Base-by-base conservation (phyloP, 2,329 filamentous ascomycete genomes). In the Helotiales sp. region DNA sequence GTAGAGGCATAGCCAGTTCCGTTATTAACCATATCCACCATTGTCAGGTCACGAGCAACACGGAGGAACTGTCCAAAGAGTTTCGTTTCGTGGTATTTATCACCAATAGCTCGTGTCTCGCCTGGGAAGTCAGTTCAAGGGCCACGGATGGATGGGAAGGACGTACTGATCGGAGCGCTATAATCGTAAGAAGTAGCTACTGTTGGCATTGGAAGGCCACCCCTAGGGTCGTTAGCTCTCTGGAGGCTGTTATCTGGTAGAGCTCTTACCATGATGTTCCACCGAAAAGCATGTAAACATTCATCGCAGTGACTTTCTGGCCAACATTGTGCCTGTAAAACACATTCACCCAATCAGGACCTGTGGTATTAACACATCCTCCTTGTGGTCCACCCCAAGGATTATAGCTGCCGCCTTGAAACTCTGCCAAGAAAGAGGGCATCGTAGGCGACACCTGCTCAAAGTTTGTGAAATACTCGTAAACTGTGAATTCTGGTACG, bases 151-250 rank as follows among this genome's bases (percentile, higher is more conserved):
- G 15, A 30, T 3, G 6, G 24, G 29, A 42, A n/a, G 12, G 22
- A 49, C 55, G 44, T 19, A 64, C 63, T 62, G 15, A 87, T 83
- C 0, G 84, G 83, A 3, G 82, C 80, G 5, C 80, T 83, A 67
- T 87, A 87, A 67, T 87, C 85, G 62, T 87, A 87, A 30, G 81
- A 85, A 2, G 80, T 82, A 1, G 79, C 82, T 29, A 83, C 82
- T 1, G 82, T 79, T 0, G 84, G 82, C 3, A 79, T 78, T 12
- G 82, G 80, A 29, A 85, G 72, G 48, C 79, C 79, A 5, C 84
- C 84, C 46, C 47, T 52, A 19, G 47, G 27, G 9, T 19, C 5
- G 15, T 46, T 38, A 30, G n/a, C n/a, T 19, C 19, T 36, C 12
- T 17, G 31, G 13, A 9, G 31, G 15, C 31, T 48, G n/a, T 8